Evolutionary conservation across 257 asterid species (phyloP).

Genomic region (Salvia rosmarinus): DNA sequence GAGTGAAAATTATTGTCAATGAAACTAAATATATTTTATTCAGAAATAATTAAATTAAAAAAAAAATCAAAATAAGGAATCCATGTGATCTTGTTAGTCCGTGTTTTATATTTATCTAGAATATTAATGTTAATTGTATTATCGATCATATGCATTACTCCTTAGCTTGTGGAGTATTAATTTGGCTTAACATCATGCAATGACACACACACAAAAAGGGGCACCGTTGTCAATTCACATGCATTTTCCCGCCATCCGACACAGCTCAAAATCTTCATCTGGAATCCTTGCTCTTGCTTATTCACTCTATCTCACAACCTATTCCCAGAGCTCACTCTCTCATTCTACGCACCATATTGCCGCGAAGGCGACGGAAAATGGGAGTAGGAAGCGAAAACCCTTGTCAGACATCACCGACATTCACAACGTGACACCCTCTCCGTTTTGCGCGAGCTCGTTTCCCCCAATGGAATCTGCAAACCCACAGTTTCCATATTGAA

Average conservation of each 20-base stretch:
- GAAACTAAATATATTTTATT: too few species aligned
- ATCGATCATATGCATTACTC: too few species aligned
- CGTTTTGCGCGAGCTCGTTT: slow-evolving; percentile 51
- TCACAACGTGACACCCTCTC: too few species aligned
- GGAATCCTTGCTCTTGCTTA: neutral
- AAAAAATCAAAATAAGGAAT: too few species aligned
- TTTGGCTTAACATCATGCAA: too few species aligned
- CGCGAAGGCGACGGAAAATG: slow-evolving; percentile 21
- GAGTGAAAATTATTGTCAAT: too few species aligned
- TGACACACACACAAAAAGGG: too few species aligned
- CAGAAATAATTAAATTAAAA: too few species aligned
- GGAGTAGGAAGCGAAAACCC: slow-evolving; percentile 43
- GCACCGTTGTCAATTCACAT: slow-evolving; percentile 5
- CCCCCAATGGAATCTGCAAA: slow-evolving; percentile 32
- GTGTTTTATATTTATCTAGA: too few species aligned
- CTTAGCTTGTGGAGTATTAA: too few species aligned
- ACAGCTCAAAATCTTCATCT: slow-evolving; percentile 4
- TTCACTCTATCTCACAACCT: neutral
- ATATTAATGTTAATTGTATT: too few species aligned
- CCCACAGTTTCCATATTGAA: slow-evolving; percentile 42
- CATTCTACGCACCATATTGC: neutral
- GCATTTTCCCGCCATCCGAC: slow-evolving; percentile 39
- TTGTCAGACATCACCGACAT: slow-evolving; percentile 51
- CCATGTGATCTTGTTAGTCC: too few species aligned
- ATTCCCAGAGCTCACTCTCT: slow-evolving; percentile 4